A percentile compares a stretch with the other conserved stretches of the same genome.
These are phyloP conservation scores for Quercus mongolica DNA, from an alignment of 306 rosid genomes.

Conservation along the genomic window DNA sequence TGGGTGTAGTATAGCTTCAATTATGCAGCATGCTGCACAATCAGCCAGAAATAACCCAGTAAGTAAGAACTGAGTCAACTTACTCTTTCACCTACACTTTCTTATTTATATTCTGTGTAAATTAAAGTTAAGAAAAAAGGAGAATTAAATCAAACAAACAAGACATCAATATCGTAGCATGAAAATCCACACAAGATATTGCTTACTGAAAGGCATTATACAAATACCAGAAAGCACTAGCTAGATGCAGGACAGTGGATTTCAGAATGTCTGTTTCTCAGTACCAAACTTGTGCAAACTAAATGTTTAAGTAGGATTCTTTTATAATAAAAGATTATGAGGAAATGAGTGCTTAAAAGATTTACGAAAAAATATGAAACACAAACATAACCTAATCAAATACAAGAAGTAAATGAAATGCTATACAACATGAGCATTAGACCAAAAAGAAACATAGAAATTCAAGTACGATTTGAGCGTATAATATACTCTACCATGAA, in stretches of 20 bases:
- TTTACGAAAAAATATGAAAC: background rate
- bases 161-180: background rate
- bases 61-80: background rate
- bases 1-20: background rate
- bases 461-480: background rate
- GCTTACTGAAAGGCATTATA: background rate
- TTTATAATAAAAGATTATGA: background rate
- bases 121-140: background rate
- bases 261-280: background rate
- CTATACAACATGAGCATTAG: background rate
- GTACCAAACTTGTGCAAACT: slow-evolving; percentile 8
- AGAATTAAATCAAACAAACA: background rate
- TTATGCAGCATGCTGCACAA: background rate
- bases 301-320: background rate
- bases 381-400: background rate
- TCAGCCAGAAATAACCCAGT: background rate
- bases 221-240: background rate
- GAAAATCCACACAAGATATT: background rate
- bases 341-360: background rate
- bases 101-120: background rate
- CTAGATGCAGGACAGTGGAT: background rate
- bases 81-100: background rate
- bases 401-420: background rate
- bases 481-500: background rate
- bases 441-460: background rate